Percentiles rank a stretch among this genome's conserved stretches.
Conservation (phyloP, 78 protist genomes). For the Acrasis kona region DNA sequence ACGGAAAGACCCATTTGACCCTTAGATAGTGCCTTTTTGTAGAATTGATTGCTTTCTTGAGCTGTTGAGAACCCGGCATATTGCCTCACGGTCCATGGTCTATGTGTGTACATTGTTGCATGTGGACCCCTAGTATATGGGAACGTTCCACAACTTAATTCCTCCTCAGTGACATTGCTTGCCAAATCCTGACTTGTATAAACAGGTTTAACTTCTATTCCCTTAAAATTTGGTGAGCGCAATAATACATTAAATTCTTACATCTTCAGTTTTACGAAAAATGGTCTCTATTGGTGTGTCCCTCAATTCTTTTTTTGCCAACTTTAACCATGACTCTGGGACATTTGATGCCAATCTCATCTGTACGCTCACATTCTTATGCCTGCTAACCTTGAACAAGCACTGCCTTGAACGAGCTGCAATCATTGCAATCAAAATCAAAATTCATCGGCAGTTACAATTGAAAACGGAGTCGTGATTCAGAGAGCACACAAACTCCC, state of each 20-base stretch:
- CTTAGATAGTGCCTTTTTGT: conserved; percentile 60
- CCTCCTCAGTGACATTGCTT: background rate
- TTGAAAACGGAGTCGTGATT: no score
- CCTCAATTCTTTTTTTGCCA: background rate
- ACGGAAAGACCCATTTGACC: conserved; percentile 93
- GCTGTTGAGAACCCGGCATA: conserved; percentile 91
- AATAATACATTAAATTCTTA: background rate
- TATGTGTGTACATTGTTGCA: conserved; percentile 89
- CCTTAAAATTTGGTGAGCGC: background rate
- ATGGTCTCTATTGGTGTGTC: background rate
- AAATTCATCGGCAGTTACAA: no score
- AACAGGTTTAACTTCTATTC: conserved; percentile 62
- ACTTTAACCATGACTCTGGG: no score
- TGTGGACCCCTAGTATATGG: conserved; percentile 95
- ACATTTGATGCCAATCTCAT: no score
- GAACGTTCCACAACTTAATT: conserved; percentile 72
- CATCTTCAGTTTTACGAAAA: background rate
- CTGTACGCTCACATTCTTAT: no score
- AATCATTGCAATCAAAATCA: no score
- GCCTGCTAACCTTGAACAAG: no score
- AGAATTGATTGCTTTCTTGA: conserved; percentile 91
- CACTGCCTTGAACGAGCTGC: no score
- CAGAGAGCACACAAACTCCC: no score
- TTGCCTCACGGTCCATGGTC: conserved; percentile 96
- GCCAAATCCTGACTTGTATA: conserved; percentile 47